Percentiles rank a stretch among this genome's conserved stretches.
These are phyloP conservation scores for Solanum chmielewskii DNA, from an alignment of 257 asterid species.

Conservation along the genomic window DNA sequence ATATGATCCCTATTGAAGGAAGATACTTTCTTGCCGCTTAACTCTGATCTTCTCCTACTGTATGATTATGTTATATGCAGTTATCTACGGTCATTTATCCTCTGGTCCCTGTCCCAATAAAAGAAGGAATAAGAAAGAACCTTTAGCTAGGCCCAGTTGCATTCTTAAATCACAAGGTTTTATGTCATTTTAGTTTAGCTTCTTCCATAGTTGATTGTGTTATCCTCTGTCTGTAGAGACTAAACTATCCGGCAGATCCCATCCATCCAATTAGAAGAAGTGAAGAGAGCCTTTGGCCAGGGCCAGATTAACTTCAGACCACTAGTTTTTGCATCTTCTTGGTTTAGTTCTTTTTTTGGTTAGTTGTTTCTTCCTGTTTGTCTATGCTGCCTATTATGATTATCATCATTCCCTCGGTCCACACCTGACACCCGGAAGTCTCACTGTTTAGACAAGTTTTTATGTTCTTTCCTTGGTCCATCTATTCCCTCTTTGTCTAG, in stretches of 20 bases:
- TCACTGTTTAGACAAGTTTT: background rate
- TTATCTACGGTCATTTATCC: background rate
- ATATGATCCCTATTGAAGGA: background rate
- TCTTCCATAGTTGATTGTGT: background rate
- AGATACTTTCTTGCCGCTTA: background rate
- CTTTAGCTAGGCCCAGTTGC: background rate
- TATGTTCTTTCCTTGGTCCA: background rate
- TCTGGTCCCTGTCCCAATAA: background rate
- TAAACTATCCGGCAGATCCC: background rate
- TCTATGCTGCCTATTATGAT: background rate
- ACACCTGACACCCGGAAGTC: background rate
- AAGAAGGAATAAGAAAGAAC: background rate
- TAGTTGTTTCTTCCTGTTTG: background rate
- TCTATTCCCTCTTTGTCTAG: background rate
- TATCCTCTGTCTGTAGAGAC: background rate
- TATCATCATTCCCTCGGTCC: background rate
- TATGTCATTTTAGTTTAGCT: background rate
- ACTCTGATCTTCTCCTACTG: background rate
- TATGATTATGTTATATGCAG: background rate
- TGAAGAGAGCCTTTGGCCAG: background rate
- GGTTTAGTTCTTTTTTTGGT: background rate
- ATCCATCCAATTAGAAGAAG: background rate
- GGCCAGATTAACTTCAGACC: background rate
- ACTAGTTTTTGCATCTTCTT: background rate
- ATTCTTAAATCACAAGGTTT: background rate